These are phyloP conservation scores for Neopestalotiopsis sp. DNA, from an alignment of 2,329 filamentous ascomycete genomes.

Conservation along the genomic window DNA sequence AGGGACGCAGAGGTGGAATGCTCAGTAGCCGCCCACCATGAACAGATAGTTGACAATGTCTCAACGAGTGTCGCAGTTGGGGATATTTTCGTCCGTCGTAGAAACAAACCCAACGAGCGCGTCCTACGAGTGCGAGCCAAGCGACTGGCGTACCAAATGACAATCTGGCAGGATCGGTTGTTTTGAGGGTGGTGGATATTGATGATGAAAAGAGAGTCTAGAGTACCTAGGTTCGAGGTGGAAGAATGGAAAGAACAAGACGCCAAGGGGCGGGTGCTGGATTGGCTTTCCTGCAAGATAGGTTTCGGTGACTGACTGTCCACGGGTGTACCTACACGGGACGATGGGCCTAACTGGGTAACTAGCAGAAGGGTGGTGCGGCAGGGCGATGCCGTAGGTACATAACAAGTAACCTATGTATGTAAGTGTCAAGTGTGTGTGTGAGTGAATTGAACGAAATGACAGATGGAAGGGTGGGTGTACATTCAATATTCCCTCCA, in stretches of 20 bases:
- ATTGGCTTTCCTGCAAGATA: neutral
- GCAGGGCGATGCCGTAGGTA: neutral
- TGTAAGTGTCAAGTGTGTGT: neutral
- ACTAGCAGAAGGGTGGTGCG: neutral
- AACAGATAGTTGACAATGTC: neutral
- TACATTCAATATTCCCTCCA: neutral
- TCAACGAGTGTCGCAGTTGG: neutral
- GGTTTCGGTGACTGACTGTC: neutral
- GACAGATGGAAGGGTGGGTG: neutral
- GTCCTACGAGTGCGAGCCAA: neutral
- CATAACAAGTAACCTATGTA: neutral
- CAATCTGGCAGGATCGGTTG: neutral
- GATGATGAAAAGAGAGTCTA: neutral
- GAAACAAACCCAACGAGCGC: neutral
- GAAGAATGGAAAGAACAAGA: neutral
- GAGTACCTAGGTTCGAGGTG: neutral
- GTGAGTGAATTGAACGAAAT: neutral
- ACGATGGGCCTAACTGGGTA: neutral
- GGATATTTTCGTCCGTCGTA: neutral
- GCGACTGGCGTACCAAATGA: neutral
- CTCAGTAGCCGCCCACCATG: conserved; percentile 5
- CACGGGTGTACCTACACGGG: neutral
- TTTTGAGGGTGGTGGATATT: neutral
- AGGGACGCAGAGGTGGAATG: neutral
- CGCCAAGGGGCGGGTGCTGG: neutral